Base-by-base conservation (phyloP, 768 basidiomycete genomes). In the Pleurotus tuoliensis region DNA sequence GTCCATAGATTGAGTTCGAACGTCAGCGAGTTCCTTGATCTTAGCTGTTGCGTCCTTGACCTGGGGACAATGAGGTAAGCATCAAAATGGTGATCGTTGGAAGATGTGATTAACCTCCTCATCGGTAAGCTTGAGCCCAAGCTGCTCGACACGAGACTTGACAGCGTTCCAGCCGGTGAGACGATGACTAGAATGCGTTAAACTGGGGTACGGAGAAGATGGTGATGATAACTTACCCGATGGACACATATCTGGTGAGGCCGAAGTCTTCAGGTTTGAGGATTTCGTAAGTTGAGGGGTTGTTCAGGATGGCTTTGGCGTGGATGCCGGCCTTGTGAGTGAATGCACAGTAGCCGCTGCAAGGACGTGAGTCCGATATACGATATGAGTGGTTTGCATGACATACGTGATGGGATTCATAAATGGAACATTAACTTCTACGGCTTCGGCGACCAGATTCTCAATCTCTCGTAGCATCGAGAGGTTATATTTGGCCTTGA, bases 291-390 rank as follows among this genome's bases (percentile, higher is more conserved):
- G 97, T 99, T 66, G 90, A 92, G 1, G 97, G 97, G 81, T 99
- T 99, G 78, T 98, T 97, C 61, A 95, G 84, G 73, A 99, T 99
- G 39, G 97, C 97, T 82, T 99, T 99, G 76, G 97, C 97, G 73
- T 99, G 97, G 62, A 99, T 99, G 69, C 97, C 97, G 18, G 97
- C 97, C 87, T 99, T 98, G 87, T 98, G 97, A 24, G 97, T 99
- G 79, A 99, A 99, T 3, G 97, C 97, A 69, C 97, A 98, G 75
- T 98, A 99, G 13, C 97, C 97, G 56, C 95, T 98, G 3, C 60
- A 55, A 47, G 18, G 20, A 9, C 13, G 27, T 47, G 54, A 41
- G 6, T n/a, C 30, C 8, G 30, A 34, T 34, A 8, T 11, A 9
- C 11, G 30, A 34, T 34, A 11, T 34, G 30, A 34, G 30, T 34